These are phyloP conservation scores for Trichoderma sp. DNA, from an alignment of 2,329 filamentous ascomycete genomes.

Conservation along the genomic window DNA sequence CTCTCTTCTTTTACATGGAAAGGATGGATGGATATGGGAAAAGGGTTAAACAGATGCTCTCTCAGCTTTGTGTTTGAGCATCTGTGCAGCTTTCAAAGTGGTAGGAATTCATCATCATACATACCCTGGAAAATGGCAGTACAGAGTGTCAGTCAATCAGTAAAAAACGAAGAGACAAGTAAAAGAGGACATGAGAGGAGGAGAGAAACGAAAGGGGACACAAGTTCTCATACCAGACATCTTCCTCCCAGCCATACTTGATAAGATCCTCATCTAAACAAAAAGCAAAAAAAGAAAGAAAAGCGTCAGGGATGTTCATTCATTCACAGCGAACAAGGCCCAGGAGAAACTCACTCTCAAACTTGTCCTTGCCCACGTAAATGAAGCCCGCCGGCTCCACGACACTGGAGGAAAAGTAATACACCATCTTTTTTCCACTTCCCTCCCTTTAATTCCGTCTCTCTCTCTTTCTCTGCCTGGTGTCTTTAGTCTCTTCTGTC, in stretches of 20 bases:
- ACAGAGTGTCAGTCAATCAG: neutral
- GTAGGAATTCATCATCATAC: neutral
- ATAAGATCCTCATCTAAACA: constrained; percentile 89
- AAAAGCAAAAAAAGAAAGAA: neutral
- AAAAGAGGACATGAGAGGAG: neutral
- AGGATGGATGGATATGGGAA: neutral
- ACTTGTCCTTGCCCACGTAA: constrained; percentile 98
- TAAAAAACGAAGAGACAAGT: neutral
- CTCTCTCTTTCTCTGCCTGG: neutral
- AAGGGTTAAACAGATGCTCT: neutral
- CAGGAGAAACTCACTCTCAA: constrained; percentile 72
- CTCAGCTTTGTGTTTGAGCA: neutral
- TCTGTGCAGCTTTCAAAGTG: neutral
- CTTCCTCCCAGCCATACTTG: constrained; percentile 89
- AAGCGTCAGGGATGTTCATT: neutral
- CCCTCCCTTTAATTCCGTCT: neutral
- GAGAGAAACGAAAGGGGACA: too few species aligned
- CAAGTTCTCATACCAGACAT: constrained; percentile 72
- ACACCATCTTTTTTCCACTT: constrained; percentile 68
- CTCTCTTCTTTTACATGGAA: too few species aligned
- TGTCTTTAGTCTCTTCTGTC: neutral
- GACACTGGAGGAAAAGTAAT: constrained; percentile 87
- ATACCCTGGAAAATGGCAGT: constrained; percentile 33
- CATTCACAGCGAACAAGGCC: too few species aligned
- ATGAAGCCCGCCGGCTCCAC: constrained; percentile 82